Percentiles rank a stretch among this genome's conserved stretches.
phyloP scores from a whole-genome alignment of 2,329 filamentous ascomycete genomes.

The Zasmidium angulare region DNA sequence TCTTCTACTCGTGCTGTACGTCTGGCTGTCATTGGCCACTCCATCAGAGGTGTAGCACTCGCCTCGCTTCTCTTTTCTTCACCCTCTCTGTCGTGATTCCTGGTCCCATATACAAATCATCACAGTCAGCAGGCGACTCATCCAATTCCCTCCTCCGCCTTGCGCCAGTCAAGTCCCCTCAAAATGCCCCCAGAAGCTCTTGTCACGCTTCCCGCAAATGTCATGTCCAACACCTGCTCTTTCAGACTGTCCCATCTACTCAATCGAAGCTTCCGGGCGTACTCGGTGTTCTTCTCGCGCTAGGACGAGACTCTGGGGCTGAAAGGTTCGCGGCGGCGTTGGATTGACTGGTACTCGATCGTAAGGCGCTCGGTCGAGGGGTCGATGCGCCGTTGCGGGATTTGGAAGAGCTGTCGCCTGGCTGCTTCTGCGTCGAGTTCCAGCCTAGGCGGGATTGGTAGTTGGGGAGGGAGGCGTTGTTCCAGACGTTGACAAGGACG shows the following conservation, averaged over 20 bases:
- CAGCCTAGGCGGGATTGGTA: conserved; percentile 38
- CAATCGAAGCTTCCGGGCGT: conserved; percentile 16
- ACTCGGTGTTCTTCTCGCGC: conserved; percentile 11
- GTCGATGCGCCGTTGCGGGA: background rate
- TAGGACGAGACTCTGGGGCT: conserved; percentile 13
- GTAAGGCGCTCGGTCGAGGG: conserved; percentile 7
- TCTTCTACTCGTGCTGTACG: background rate
- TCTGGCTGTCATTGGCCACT: no score
- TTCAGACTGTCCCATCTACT: no score
- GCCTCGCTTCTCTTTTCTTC: no score
- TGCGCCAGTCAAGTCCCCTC: no score
- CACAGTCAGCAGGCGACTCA: background rate
- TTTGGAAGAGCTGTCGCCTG: background rate
- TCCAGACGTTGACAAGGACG: conserved; percentile 53
- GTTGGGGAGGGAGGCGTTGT: conserved; percentile 38
- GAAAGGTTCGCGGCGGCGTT: background rate
- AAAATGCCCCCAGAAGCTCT: no score
- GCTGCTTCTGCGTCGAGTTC: conserved; percentile 25
- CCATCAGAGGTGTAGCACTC: no score
- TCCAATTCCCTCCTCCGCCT: no score
- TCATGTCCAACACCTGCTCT: background rate
- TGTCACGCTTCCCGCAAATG: no score
- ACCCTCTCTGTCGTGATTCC: background rate
- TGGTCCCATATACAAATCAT: background rate
- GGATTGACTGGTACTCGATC: conserved; percentile 1